Conservation (phyloP, 768 basidiomycete genomes). For the Boletellus sp. region DNA sequence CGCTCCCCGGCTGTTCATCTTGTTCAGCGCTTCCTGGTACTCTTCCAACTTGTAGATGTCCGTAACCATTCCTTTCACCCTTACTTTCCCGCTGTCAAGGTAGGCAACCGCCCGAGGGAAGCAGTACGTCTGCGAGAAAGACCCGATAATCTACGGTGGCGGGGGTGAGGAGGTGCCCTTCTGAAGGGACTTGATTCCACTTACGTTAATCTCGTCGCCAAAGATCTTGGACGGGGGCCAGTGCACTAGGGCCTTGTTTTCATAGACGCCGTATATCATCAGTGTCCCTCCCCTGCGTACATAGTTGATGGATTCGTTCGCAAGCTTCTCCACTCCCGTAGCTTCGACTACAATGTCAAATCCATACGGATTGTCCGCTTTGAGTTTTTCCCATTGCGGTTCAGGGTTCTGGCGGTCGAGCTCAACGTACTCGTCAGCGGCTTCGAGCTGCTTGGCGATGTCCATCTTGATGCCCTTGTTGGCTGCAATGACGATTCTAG, state of each 20-base stretch:
- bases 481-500: slow-evolving; percentile 76
- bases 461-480: slow-evolving; percentile 92
- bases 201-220: slow-evolving; percentile 62
- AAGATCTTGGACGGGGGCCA: slow-evolving; percentile 87
- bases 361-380: slow-evolving; percentile 78
- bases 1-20: slow-evolving; percentile 62
- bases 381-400: slow-evolving; percentile 76
- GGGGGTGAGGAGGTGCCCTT: neutral
- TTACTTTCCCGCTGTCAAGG: slow-evolving; percentile 82
- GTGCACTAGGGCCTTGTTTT: slow-evolving; percentile 76
- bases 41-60: slow-evolving; percentile 66
- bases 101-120: slow-evolving; percentile 91
- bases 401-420: slow-evolving; percentile 73
- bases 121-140: slow-evolving; percentile 84
- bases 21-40: slow-evolving; percentile 67
- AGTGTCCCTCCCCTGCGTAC: slow-evolving; percentile 81
- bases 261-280: slow-evolving; percentile 90
- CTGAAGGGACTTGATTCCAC: neutral
- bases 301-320: slow-evolving; percentile 87
- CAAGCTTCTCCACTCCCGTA: slow-evolving; percentile 80
- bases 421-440: slow-evolving; percentile 83
- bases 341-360: slow-evolving; percentile 85
- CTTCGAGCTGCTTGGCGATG: slow-evolving; percentile 73
- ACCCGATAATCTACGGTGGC: slow-evolving; percentile 70
- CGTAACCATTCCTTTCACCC: slow-evolving; percentile 75